Percentiles rank a stretch among this genome's conserved stretches.
Evolutionary conservation across 1,284 basidiomycete genomes (phyloP).

Genomic region (Moesziomyces globuligerus): DNA sequence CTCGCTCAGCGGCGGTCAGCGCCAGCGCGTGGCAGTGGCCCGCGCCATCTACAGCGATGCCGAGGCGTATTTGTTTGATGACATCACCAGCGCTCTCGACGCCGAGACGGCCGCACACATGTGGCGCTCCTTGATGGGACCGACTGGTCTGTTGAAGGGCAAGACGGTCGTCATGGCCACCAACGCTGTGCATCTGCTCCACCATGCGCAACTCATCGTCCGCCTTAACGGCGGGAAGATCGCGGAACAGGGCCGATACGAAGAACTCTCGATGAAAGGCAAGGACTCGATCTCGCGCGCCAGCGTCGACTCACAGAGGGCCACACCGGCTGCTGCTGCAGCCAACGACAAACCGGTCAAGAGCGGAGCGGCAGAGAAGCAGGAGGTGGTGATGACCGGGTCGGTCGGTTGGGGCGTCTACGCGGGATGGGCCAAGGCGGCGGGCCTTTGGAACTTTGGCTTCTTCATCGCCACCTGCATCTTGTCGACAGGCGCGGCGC

Average conservation of each 20-base stretch:
- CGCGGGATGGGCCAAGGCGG: slow-evolving; percentile 26
- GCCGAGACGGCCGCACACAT: slow-evolving; percentile 72
- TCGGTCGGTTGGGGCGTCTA: slow-evolving; percentile 34
- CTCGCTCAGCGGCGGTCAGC: slow-evolving; percentile 63
- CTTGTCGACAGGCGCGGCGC: neutral
- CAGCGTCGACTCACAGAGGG: slow-evolving; percentile 40
- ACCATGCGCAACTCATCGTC: slow-evolving; percentile 30
- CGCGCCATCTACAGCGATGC: slow-evolving; percentile 62
- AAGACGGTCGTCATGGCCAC: slow-evolving; percentile 56
- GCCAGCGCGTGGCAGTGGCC: slow-evolving; percentile 60
- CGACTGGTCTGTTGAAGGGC: slow-evolving; percentile 29
- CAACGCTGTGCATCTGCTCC: slow-evolving; percentile 52
- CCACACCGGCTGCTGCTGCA: neutral
- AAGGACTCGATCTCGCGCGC: slow-evolving; percentile 47
- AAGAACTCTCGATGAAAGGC: slow-evolving; percentile 46
- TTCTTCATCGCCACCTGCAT: slow-evolving; percentile 1
- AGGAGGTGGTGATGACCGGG: slow-evolving; percentile 39
- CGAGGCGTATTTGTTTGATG: slow-evolving; percentile 58
- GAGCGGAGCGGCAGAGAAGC: slow-evolving; percentile 21
- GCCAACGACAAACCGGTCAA: slow-evolving; percentile 23
- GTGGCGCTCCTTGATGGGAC: slow-evolving; percentile 49
- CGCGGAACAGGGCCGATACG: slow-evolving; percentile 43
- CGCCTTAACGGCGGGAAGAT: slow-evolving; percentile 50
- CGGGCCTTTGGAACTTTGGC: slow-evolving; percentile 8
- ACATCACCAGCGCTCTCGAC: slow-evolving; percentile 72